Evolutionary conservation across 148 eudicot species (phyloP).

Genomic region (Cornus kousa): DNA sequence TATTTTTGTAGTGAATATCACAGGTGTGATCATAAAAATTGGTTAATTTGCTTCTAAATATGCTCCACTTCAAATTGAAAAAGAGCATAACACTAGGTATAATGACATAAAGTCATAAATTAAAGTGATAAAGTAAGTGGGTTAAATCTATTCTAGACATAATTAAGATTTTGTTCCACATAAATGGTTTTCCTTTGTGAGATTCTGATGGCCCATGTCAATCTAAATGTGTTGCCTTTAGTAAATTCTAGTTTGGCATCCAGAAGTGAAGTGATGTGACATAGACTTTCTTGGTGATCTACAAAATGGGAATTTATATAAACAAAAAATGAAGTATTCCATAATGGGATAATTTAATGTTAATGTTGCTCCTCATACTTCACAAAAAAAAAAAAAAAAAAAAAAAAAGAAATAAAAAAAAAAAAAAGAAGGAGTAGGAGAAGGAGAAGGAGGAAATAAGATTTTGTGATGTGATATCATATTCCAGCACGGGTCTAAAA

Average conservation of each 20-base stretch:
- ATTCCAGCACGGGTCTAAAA: too few species aligned
- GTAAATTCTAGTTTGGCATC: background rate
- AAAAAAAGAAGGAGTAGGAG: too few species aligned
- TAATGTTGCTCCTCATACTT: background rate
- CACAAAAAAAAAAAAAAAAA: background rate
- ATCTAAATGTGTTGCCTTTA: background rate
- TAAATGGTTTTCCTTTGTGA: background rate
- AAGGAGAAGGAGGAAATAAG: too few species aligned
- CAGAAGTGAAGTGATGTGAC: background rate
- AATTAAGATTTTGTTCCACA: constrained; percentile 2
- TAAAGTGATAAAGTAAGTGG: background rate
- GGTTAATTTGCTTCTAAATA: background rate
- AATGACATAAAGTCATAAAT: background rate
- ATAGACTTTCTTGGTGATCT: background rate
- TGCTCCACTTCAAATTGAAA: background rate
- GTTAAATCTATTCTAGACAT: background rate
- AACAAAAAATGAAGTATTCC: background rate
- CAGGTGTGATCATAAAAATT: background rate
- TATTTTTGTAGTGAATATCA: background rate
- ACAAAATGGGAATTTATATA: background rate
- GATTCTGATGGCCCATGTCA: background rate
- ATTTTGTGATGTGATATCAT: too few species aligned
- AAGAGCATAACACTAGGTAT: background rate
- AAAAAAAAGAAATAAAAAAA: too few species aligned
- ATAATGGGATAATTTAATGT: background rate